Evolutionary conservation across 768 basidiomycete species (phyloP).

Genomic region (Rhizopogon sp.): DNA sequence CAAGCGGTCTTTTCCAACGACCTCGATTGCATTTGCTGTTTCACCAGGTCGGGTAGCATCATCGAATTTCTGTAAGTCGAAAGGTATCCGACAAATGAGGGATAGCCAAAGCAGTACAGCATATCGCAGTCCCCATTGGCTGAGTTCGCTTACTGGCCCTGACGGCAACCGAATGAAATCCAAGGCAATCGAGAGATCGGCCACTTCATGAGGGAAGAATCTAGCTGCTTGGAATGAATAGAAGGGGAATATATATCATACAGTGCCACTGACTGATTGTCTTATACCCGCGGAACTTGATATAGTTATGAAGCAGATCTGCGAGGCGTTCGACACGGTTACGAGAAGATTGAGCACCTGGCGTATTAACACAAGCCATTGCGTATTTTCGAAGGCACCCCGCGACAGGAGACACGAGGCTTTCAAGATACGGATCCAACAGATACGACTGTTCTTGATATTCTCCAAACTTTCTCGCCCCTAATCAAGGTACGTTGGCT

Average conservation of each 20-base stretch:
- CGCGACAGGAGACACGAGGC: constrained; percentile 72
- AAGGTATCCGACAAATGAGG: constrained; percentile 90
- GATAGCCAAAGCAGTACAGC: constrained; percentile 89
- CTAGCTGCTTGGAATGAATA: constrained; percentile 53
- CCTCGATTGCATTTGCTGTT: constrained; percentile 56
- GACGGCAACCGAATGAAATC: constrained; percentile 51
- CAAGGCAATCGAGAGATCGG: constrained; percentile 73
- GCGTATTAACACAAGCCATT: constrained; percentile 30
- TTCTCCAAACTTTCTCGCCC: constrained; percentile 58
- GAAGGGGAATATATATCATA: constrained; percentile 1
- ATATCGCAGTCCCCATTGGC: constrained; percentile 80
- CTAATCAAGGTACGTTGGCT: not conserved
- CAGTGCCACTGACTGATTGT: constrained; percentile 66
- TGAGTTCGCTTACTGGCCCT: constrained; percentile 34
- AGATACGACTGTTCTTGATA: constrained; percentile 94
- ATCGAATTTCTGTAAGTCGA: constrained; percentile 84
- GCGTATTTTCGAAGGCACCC: constrained; percentile 55
- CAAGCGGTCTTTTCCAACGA: constrained; percentile 52
- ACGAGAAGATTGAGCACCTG: constrained; percentile 21
- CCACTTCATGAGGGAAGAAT: constrained; percentile 90
- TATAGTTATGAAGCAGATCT: constrained; percentile 67
- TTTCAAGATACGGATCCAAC: constrained; percentile 83
- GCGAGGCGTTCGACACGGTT: constrained; percentile 49
- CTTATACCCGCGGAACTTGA: constrained; percentile 89
- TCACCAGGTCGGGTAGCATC: constrained; percentile 44